Evolutionary conservation across 495 filamentous ascomycete species (phyloP), one percentile per base, ranked within the genome.

Genomic region (Penicillium longicatenatum): DNA sequence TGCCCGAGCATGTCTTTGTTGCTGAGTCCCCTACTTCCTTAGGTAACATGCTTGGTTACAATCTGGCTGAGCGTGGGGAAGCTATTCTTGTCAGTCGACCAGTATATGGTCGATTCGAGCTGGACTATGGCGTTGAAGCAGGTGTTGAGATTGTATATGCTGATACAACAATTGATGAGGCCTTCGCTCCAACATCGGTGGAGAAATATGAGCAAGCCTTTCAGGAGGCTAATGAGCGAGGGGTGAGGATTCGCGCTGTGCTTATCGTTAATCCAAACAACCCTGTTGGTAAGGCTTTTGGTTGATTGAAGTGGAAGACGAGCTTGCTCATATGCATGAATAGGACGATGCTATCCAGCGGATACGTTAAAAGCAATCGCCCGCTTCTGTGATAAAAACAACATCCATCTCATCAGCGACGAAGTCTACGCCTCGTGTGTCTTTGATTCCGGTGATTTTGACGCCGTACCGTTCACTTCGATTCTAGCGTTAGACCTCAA

Each of bases 351-450:
- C 60, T 87, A 86, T 58, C 67, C 81, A 0, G 63, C 52, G 11
- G 74, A 82, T 19, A 77, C 76, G 0, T 65, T 87, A 1, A 57
- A 70, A 20, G 79, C 64, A 21, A 74, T 84, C 33, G 70, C 84
- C 64, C 68, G 66, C 6, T 73, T 87, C 45, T 88, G 84, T 52
- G 65, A 77, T 9, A 72, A 75, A 39, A 67, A 85, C 52, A 61
- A 66, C 19, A 74, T 88, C 12, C 85, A 88, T 62, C 63, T 87
- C 6, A 79, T 87, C 37, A 79, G 77, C 46, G 85, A 88, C 57
- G 85, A 88, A 60, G 75, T 87, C 6, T 87, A 86, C 63, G 85
- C 82, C 5, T 69, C 82, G 4, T 81, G 74, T 17, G 72, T 83
- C 0, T 87, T 78, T 60, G 70, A 72, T 19, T 63, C 70, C 1